Evolutionary conservation across 768 basidiomycete genomes (phyloP).

Genomic region (Naematelia encephala): DNA sequence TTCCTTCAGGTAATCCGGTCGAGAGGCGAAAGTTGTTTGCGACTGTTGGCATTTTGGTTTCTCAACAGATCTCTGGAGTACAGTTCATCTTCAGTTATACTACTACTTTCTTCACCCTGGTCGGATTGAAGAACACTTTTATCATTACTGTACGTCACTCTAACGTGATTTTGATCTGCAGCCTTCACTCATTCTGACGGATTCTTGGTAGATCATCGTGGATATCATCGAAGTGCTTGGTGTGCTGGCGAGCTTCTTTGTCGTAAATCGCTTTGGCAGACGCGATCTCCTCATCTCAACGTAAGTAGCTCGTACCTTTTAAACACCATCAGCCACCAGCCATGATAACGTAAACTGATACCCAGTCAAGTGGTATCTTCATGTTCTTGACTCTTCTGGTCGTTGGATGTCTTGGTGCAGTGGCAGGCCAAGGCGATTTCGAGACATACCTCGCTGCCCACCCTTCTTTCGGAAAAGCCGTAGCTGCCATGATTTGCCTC

Average conservation of each 20-base stretch:
- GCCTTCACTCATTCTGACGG: neutral
- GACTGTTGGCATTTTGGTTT: slow-evolving; percentile 48
- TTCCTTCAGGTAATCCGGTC: slow-evolving; percentile 25
- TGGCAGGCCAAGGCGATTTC: slow-evolving; percentile 33
- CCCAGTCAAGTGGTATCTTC: slow-evolving; percentile 41
- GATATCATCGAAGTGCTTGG: slow-evolving; percentile 42
- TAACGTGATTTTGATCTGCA: neutral
- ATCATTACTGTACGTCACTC: slow-evolving; percentile 32
- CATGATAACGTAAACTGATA: too few relatives aligned
- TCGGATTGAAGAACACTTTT: slow-evolving; percentile 41
- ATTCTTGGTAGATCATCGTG: slow-evolving; percentile 31
- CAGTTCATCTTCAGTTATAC: slow-evolving; percentile 49
- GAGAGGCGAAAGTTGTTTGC: slow-evolving; percentile 46
- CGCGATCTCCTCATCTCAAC: slow-evolving; percentile 44
- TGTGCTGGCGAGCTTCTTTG: slow-evolving; percentile 41
- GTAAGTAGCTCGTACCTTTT: slow-evolving; percentile 19
- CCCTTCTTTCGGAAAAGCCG: slow-evolving; percentile 32
- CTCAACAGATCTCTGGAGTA: slow-evolving; percentile 49
- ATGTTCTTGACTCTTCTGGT: slow-evolving; percentile 46
- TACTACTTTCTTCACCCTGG: slow-evolving; percentile 39
- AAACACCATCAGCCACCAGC: too few relatives aligned
- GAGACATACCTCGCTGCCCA: slow-evolving; percentile 27
- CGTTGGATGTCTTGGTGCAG: slow-evolving; percentile 45
- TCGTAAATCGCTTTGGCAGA: slow-evolving; percentile 47
- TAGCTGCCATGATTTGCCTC: slow-evolving; percentile 48